phyloP scores from a whole-genome alignment of 2,329 filamentous ascomycete genomes.

The Fusarium sp. region DNA sequence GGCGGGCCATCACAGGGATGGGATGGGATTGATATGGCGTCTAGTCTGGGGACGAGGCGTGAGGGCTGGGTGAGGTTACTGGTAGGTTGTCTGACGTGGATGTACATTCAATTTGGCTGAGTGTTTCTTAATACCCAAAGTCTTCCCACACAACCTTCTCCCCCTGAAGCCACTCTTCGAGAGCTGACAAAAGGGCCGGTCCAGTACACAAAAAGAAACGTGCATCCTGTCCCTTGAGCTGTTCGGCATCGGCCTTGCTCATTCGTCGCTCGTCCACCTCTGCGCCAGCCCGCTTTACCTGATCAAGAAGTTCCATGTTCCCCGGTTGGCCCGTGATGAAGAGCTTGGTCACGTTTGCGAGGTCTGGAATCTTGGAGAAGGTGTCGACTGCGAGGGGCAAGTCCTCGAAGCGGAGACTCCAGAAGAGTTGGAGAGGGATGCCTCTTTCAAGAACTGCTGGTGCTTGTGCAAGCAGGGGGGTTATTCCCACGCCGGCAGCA shows the following conservation, averaged over 20 bases:
- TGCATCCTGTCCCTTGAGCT: slow-evolving; percentile 51
- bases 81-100: background rate
- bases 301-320: slow-evolving; percentile 50
- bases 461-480: slow-evolving; percentile 81
- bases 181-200: slow-evolving; percentile 52
- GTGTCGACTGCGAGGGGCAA: slow-evolving; percentile 70
- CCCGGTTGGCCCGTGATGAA: slow-evolving; percentile 70
- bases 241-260: slow-evolving; percentile 55
- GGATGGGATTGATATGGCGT: background rate
- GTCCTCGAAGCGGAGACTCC: slow-evolving; percentile 75
- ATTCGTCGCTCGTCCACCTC: slow-evolving; percentile 55
- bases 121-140: slow-evolving; percentile 64
- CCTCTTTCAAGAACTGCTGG: slow-evolving; percentile 54
- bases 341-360: slow-evolving; percentile 66
- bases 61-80: background rate
- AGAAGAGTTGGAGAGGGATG: slow-evolving; percentile 68
- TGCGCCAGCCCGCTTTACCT: slow-evolving; percentile 51
- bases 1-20: background rate
- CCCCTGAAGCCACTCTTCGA: slow-evolving; percentile 65
- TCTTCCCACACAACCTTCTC: slow-evolving; percentile 69
- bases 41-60: background rate
- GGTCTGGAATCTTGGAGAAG: slow-evolving; percentile 62
- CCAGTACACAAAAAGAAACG: slow-evolving; percentile 66
- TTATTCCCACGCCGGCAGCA: slow-evolving; percentile 86
- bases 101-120: background rate